Base-by-base conservation (phyloP, 2,329 filamentous ascomycete genomes). In the Epichloe gansuensis region DNA sequence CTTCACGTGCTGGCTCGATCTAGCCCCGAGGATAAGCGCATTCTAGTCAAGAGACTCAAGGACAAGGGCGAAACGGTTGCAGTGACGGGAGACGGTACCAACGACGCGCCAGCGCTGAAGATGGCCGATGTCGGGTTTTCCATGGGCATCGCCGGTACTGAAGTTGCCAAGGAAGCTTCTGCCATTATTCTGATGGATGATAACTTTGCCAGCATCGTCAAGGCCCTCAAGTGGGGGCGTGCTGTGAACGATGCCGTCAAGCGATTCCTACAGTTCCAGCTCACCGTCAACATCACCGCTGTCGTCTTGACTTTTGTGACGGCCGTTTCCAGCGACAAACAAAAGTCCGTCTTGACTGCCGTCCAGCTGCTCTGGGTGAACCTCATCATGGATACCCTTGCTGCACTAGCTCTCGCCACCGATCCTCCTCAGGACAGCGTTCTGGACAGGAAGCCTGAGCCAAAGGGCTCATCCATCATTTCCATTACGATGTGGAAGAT, bases 401-500 rank as follows among this genome's bases (percentile, higher is more conserved):
- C 90, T 25, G 90, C 90, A 15, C 76, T 95, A 42, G 90, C 90
- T 8, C 78, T 95, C 51, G 90, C 90, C 1, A 95, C 90, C 2
- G 90, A 95, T 65, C 88, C 89, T n/a, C 90, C 90, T 0, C 86
- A 86, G 12, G 83, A 86, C 50, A 86, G 82, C 59, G 84, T 95
- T 28, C 72, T 95, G 49, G 75, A 95, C 60, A 82, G 90, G 52
- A 90, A 88, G 67, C 79, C 79, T 1, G 79, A 82, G 62, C 74
- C 69, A 54, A 78, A 77, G 62, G 75, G 74, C 25, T 66, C 77
- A 4, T 73, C 75, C 43, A 81, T 82, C 56, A 93, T 97, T 60
- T 94, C 90, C 1, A 74, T 85, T 37, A 91, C 86, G 17, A 97
- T 97, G 91, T 95, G 91, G 91, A 97, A 97, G 76, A 97, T 97